Evolutionary conservation across 1,139 yeast genomes (phyloP), one percentile per base, ranked within the genome.

Genomic region (Geotrichum phurueaensis): DNA sequence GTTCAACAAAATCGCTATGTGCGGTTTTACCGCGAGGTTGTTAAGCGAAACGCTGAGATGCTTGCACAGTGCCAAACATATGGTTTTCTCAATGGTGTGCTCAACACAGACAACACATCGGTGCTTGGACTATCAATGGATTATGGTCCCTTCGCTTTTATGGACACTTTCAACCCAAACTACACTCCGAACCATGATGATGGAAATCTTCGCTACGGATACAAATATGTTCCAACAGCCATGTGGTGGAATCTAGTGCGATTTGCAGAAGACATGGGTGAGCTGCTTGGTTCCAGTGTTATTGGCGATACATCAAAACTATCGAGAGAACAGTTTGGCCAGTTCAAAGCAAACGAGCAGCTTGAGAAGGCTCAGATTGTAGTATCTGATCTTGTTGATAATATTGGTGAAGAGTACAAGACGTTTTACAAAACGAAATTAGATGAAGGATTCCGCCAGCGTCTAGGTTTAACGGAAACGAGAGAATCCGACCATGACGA

Each of bases 101-200:
- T 94, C 63, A 94, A 94, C 71, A 92, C 98, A 0, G 99, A 94
- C 71, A 94, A 94, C 70, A 90, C 97, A 0, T 89, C 97, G 0
- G 79, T 94, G 7, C 71, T 87, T 53, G 99, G 99, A 0, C 77
- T 92, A 18, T 84, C 96, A 0, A 83, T 94, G 75, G 99, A 94
- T 73, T 94, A 87, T 72, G 99, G 99, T 3, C 99, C 99, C 0
- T 94, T 89, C 75, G 88, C 96, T 27, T 88, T 91, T 56, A 79
- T 88, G 85, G 97, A 92, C 70, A 83, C 83, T 61, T 94, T 86
- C 71, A 86, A 90, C 69, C 92, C 96, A 7, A 74, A 81, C 58
- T 92, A 82, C 70, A 88, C 97, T 0, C 95, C 98, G 1, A 94
- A 94, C 70, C 92, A 91, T 60, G 97, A 91, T 70, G 99, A 94